Percentiles rank a stretch among this genome's conserved stretches.
phyloP scores from a whole-genome alignment of 768 basidiomycete genomes.

The Fibroporia radiculosa region DNA sequence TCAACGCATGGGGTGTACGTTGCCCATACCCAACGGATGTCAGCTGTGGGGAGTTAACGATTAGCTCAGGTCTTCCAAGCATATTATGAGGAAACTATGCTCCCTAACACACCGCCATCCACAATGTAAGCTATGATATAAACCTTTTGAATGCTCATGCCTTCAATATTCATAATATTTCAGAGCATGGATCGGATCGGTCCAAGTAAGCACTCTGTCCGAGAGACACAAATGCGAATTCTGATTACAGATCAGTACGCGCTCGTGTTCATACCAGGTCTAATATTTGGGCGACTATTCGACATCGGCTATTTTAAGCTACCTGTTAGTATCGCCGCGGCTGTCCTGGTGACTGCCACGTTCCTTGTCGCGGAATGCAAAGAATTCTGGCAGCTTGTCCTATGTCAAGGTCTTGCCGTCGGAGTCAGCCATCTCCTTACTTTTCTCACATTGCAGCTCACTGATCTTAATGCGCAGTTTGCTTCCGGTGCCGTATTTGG shows the following conservation, averaged over 20 bases:
- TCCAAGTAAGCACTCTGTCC: constrained; percentile 37
- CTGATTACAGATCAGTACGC: constrained; percentile 39
- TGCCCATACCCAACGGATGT: not conserved
- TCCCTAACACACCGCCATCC: constrained; percentile 46
- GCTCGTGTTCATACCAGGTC: constrained; percentile 52
- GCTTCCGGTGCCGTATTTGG: constrained; percentile 51
- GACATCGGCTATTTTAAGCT: constrained; percentile 61
- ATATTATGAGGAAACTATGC: constrained; percentile 52
- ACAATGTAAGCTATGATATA: constrained; percentile 40
- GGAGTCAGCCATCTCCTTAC: constrained; percentile 39
- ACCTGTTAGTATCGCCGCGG: constrained; percentile 40
- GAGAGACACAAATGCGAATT: not conserved
- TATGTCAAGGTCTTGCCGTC: constrained; percentile 63
- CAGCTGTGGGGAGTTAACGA: no score
- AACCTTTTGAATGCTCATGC: not conserved
- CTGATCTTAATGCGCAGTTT: constrained; percentile 12
- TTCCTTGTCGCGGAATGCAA: constrained; percentile 68
- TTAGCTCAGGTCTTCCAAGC: constrained; percentile 60
- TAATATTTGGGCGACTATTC: constrained; percentile 62
- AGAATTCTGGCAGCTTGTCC: constrained; percentile 69
- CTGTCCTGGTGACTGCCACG: constrained; percentile 43
- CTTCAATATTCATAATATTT: not conserved
- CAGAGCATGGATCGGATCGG: constrained; percentile 77
- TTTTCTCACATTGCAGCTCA: not conserved
- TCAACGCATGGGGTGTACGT: constrained; percentile 69